Base-by-base conservation (phyloP, 305 asterid genomes). In the Fraxinus sp. region DNA sequence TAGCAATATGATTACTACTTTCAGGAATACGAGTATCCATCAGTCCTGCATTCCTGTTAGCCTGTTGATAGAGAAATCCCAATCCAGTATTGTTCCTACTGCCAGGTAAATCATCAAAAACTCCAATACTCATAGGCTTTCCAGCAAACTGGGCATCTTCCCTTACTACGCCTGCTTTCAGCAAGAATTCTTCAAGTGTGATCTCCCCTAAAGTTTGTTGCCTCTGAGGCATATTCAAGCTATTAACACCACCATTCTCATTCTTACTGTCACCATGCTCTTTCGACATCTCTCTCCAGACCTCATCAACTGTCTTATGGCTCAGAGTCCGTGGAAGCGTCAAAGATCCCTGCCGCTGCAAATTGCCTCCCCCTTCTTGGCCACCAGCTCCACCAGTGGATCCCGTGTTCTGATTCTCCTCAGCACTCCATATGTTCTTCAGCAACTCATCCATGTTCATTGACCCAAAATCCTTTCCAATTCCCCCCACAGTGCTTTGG, bases 351-450 rank as follows among this genome's bases (percentile, higher is more conserved):
- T 97, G 98, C 84, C 92, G 91, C 89, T 91, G 98, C 83, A 94
- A 82, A 79, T 82, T 68, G 36, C 91, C 92, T 44, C 68, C 83
- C 14, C 86, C 91, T 11, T 85, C 90, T 30, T 77, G 89, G 49
- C 72, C 80, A 39, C 64, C 83, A 49, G 14, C 86, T 4, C 72
- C 76, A 16, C 73, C 18, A 7, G 82, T 24, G 16, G 89, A 52
- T 33, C 88, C 95, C 18, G 87, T 71, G 57, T 84, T 89, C 74
- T 94, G 98, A 89, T 87, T 88, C 57, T 94, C 99, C 91, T 97
- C 99, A 3, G 98, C 97, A 82, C 89, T 94, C 98, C 99, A 97
- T 84, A 97, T 94, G 70, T 86, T 94, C 88, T 92, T 94, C 30
- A 97, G 86, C 86, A 97, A 90, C 91, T 97, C 99, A 86, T 96